Base-by-base conservation (phyloP, 2,329 filamentous ascomycete species). In the Arthrinium phaeospermum region DNA sequence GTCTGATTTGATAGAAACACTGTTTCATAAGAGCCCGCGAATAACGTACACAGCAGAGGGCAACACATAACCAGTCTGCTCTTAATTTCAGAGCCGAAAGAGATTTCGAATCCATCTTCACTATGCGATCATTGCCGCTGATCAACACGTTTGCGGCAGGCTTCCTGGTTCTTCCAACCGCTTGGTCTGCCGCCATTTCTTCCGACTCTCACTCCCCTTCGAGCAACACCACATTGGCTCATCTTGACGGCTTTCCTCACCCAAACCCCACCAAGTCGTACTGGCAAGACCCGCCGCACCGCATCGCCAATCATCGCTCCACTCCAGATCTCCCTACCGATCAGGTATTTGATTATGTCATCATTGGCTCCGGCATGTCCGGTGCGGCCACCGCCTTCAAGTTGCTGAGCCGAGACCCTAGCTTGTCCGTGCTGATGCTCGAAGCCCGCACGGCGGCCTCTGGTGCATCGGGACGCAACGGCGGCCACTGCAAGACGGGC, bases 191-290 rank as follows among this genome's bases (percentile, higher is more conserved):
- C 2, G 12, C n/a, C 7, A 34, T 45, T 5, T 1, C 37, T 16
- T 22, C 22, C 4, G 34, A 47, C 3, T 30, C n/a, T 8, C 13
- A 7, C 4, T 12, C 44, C 1, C 4, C 34, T 45, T 68, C 14
- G 4, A 4, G 0, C 4, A 46, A 47, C 12, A 24, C 24, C 30
- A 37, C 30, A 8, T 22, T 44, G 8, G 13, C 3, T 2, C 10
- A 68, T 12, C 4, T 47, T 16, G 34, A 68, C 2, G 37, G 37
- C 1, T 68, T 68, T 2, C 67, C 67, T 22, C 24, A 30, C 41
- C 67, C 67, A 4, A 68, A 68, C 27, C 37, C 67, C 30, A 68
- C 67, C 44, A 45, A 68, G 67, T 68, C 67, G 24, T 68, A 68
- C 44, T 68, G 37, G 67, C 37, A 68, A 30, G 67, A 68, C 22